Evolutionary conservation across 345 rosid species (phyloP).

Genomic region (Euphorbia pulcherrima): DNA sequence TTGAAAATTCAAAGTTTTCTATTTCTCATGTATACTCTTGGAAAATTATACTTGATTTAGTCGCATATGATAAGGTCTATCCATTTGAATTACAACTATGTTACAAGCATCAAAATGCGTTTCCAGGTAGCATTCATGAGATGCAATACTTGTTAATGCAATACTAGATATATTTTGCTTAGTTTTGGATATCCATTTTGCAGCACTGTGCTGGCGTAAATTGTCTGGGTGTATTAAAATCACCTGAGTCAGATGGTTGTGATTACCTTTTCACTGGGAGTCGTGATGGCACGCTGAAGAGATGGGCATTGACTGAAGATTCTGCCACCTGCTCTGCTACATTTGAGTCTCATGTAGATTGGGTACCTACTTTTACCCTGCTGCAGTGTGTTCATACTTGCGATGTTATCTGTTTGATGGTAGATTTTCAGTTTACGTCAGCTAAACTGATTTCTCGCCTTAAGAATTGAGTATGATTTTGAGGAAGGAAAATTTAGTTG

Average conservation of each 20-base stretch:
- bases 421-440: background rate
- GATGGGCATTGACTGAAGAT: slow-evolving; percentile 77
- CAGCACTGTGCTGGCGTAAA: slow-evolving; percentile 98
- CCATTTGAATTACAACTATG: background rate
- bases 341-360: slow-evolving; percentile 98
- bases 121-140: background rate
- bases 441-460: background rate
- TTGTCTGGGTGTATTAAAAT: slow-evolving; percentile 66
- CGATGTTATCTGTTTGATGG: background rate
- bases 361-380: slow-evolving; percentile 49
- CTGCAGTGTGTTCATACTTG: slow-evolving; percentile 11
- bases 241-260: slow-evolving; percentile 47
- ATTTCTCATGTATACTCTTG: background rate
- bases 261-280: slow-evolving; percentile 89
- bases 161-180: slow-evolving; percentile 15
- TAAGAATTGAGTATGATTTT: background rate
- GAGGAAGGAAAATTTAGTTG: background rate
- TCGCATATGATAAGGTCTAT: background rate
- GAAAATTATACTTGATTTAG: background rate
- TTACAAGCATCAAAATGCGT: background rate
- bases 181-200: slow-evolving; percentile 29
- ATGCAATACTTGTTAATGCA: background rate
- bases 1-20: background rate
- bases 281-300: slow-evolving; percentile 97
- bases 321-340: slow-evolving; percentile 80